Base-by-base conservation (phyloP, 805 yeast genomes). In the Huiozyma naganishii region DNA sequence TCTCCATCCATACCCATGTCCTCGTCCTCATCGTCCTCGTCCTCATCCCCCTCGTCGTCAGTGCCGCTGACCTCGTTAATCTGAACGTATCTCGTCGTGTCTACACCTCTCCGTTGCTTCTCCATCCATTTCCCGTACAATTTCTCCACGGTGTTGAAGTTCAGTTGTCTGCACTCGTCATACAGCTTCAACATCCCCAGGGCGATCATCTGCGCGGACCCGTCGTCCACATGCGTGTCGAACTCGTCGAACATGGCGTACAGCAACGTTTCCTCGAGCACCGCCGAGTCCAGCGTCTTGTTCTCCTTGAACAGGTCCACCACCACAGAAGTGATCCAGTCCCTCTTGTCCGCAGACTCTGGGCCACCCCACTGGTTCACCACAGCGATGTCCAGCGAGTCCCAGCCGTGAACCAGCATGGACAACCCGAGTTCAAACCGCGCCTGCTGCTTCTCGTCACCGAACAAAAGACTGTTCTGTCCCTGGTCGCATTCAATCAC, bases 291-390 rank as follows among this genome's bases (percentile, higher is more conserved):
- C 5, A 90, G 84, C 5, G 75, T 71, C 41, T 69, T 73, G 39
- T 74, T 79, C 6, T 69, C 68, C 37, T 63, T 70, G 57, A 90
- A 92, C 42, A 88, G 69, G 32, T 87, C 97, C 29, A 88, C 74
- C 2, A 90, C 76, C 10, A 85, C 67, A 5, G 86, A 94, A 5
- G 85, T 77, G 50, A 90, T 73, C 98, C 98, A 92, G 61, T 92
- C 98, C 57, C 99, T 73, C 62, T 92, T 92, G 34, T 85, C 97
- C 0, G 73, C 77, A 10, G 95, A 81, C 32, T 85, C 83, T 10
- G 95, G 79, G 1, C 98, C 99, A 47, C 98, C 99, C 97, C 98
- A 92, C 29, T 72, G 69, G 60, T 85, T 87, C 6, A 78, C 94
- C 7, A 92, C 97, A 0, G 98, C 98, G 1, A 84, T 82, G 39